These are phyloP conservation scores for Sporothrix mexicana DNA, from an alignment of 2,329 filamentous ascomycete species.

Conservation along the genomic window DNA sequence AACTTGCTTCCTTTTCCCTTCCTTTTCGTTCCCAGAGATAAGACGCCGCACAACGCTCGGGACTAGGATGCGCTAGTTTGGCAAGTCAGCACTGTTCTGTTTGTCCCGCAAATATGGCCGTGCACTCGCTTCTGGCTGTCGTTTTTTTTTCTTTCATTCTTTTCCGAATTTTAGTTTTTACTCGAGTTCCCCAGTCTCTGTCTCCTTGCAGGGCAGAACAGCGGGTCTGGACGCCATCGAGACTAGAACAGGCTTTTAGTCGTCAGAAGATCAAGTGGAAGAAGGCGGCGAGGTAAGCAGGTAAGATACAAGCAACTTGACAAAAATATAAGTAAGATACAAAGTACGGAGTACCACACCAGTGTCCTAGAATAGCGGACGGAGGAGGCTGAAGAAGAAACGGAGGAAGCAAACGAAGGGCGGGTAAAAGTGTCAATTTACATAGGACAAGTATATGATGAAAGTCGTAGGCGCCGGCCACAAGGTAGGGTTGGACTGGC, in stretches of 20 bases:
- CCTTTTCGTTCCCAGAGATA: not conserved
- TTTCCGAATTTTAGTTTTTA: not conserved
- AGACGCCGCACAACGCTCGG: not conserved
- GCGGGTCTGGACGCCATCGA: not conserved
- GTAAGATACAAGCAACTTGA: too few species aligned
- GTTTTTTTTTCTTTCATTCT: not conserved
- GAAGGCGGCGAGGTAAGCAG: not conserved
- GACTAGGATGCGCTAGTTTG: conserved; percentile 22
- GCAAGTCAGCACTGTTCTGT: conserved; percentile 11
- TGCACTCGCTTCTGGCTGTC: conserved; percentile 10
- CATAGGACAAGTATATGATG: not conserved
- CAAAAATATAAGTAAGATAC: too few species aligned
- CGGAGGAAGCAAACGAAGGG: not conserved
- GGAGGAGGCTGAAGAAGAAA: not conserved
- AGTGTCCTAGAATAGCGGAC: not conserved
- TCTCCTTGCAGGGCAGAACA: conserved; percentile 6
- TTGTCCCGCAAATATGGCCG: conserved; percentile 13
- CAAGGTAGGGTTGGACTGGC: not conserved
- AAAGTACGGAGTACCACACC: too few species aligned
- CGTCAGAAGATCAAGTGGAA: not conserved
- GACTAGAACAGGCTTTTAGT: conserved; percentile 2
- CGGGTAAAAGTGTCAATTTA: conserved; percentile 5
- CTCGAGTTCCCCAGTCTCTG: not conserved
- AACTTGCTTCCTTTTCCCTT: not conserved
- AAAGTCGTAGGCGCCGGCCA: not conserved